phyloP scores from a whole-genome alignment of 2,329 filamentous ascomycete species.

The Claviceps arundinis region DNA sequence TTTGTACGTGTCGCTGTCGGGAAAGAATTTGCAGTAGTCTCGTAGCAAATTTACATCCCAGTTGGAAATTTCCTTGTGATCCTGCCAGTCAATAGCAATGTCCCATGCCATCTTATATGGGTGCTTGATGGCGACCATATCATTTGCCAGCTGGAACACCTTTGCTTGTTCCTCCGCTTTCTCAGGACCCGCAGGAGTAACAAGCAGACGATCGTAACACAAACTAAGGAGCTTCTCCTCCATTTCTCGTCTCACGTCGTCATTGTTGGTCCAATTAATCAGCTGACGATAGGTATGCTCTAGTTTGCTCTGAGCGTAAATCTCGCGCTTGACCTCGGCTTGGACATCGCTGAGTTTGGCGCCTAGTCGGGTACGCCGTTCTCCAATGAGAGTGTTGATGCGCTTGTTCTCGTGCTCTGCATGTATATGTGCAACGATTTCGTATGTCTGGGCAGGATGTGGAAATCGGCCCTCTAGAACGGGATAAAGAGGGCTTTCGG shows the following conservation, averaged over 20 bases:
- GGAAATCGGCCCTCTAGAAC: conserved; percentile 74
- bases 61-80: conserved; percentile 58
- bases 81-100: conserved; percentile 79
- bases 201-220: conserved; percentile 63
- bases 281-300: conserved; percentile 69
- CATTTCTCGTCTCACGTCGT: conserved; percentile 68
- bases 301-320: conserved; percentile 62
- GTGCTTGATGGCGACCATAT: conserved; percentile 94
- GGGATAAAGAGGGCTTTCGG: conserved; percentile 66
- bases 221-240: conserved; percentile 83
- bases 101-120: conserved; percentile 85
- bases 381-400: conserved; percentile 81
- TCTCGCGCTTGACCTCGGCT: conserved; percentile 73
- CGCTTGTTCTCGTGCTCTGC: conserved; percentile 79
- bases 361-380: conserved; percentile 76
- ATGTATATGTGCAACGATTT: conserved; percentile 66
- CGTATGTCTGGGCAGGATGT: conserved; percentile 68
- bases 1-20: conserved; percentile 67
- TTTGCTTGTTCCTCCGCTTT: conserved; percentile 60
- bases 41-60: conserved; percentile 68
- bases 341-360: conserved; percentile 76
- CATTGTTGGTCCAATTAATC: conserved; percentile 82
- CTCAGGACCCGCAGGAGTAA: conserved; percentile 46
- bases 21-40: conserved; percentile 74
- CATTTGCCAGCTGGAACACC: conserved; percentile 64